Base-by-base conservation (phyloP, 1,284 basidiomycete genomes). In the Laetiporus sulphureus region DNA sequence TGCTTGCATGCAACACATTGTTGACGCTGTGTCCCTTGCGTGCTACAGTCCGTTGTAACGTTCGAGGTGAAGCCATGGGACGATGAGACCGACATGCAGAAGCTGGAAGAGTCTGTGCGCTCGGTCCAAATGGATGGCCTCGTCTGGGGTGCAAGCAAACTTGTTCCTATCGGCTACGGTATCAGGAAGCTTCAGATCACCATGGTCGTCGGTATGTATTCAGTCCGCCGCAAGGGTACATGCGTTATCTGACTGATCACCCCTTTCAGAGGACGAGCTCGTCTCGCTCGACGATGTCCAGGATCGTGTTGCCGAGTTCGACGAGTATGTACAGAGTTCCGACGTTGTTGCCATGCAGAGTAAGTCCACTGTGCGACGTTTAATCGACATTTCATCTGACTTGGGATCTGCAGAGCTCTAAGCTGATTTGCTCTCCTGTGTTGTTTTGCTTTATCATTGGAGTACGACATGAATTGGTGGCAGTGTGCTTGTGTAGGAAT, bases 31-130 rank as follows among this genome's bases (percentile, higher is more conserved):
- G 2, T n/a, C 24, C 25, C 37, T 36, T 41, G 29, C 44, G 13
- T 31, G 32, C 44, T 60, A 41, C 61, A 92, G 90, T 95, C 91
- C 52, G 79, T 95, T 49, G 91, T 95, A 41, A 99, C 96, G 41
- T 72, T 98, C 57, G 93, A 98, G 55, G 92, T 99, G 52, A 99
- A 98, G 72, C 95, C 94, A 36, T 95, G 94, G 95, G 95, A 99
- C 64, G 94, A 98, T 65, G 93, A 97, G 75, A 99, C 95, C 47
- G 91, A 98, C 71, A 93, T 99, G 91, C 75, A 63, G 40, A 85
- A 71, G 42, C 75, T 99, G 54, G 95, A 99, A 69, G 67, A 74
- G 32, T 58, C 72, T 32, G 93, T 99, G 44, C 85, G 95, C 51
- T 83, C 85, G 22, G 84, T 99, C 59, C 79, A 92, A 66, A 72